Conservation (phyloP, 345 rosid genomes). For the Leavenworthia alabamica region DNA sequence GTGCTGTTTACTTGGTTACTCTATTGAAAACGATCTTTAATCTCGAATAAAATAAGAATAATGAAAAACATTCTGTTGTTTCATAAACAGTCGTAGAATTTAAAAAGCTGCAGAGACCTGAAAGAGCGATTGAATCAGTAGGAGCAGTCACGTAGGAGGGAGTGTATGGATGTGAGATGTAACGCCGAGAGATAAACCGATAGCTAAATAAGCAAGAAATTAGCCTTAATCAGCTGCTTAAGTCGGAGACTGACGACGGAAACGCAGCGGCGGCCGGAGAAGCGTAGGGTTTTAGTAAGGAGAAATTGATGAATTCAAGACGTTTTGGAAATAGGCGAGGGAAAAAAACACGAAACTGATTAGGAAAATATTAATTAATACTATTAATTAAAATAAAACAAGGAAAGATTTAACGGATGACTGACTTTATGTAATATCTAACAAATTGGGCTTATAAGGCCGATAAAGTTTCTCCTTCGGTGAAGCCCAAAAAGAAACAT, state of each 20-base stretch:
- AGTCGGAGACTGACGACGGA: neutral
- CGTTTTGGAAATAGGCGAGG: slow-evolving; percentile 13
- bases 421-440: neutral
- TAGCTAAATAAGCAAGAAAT: neutral
- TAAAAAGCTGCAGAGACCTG: neutral
- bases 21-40: neutral
- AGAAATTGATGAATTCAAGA: neutral
- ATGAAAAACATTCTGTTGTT: neutral
- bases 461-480: neutral
- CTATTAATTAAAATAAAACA: neutral
- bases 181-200: neutral
- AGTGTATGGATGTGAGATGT: neutral
- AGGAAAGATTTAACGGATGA: neutral
- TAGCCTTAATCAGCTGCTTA: neutral
- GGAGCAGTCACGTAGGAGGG: neutral
- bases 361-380: no score
- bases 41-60: neutral
- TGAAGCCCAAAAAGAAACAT: neutral
- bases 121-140: neutral
- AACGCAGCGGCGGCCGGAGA: slow-evolving; percentile 26
- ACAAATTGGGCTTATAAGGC: slow-evolving; percentile 2
- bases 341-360: slow-evolving; percentile 18
- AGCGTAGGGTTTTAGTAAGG: slow-evolving; percentile 27
- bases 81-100: neutral
- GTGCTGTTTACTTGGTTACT: no score